A percentile compares a stretch with the other conserved stretches of the same genome.
These are phyloP conservation scores for Penicillium paradoxum DNA, from an alignment of 495 filamentous ascomycete species.

Conservation along the genomic window DNA sequence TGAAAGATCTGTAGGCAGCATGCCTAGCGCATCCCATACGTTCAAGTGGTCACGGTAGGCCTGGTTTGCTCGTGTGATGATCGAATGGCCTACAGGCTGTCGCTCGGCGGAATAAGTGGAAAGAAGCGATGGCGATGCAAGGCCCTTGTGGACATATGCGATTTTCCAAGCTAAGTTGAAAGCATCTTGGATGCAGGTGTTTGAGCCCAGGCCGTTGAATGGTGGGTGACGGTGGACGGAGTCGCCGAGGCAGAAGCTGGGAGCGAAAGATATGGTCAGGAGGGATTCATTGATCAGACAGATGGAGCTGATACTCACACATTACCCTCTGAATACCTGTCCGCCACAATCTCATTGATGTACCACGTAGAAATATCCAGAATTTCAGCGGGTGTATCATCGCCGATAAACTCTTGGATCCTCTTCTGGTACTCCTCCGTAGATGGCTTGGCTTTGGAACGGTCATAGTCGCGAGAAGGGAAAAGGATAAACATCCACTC, in stretches of 20 bases:
- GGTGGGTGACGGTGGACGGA: slow-evolving; percentile 51
- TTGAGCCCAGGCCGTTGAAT: slow-evolving; percentile 47
- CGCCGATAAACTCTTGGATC: slow-evolving; percentile 47
- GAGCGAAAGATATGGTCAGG: not conserved
- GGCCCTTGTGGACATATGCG: slow-evolving; percentile 41
- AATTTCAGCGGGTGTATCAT: slow-evolving; percentile 39
- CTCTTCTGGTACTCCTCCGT: slow-evolving; percentile 39
- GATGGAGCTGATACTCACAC: slow-evolving; percentile 10
- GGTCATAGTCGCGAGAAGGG: slow-evolving; percentile 31
- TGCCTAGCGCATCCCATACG: slow-evolving; percentile 44
- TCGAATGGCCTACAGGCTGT: slow-evolving; percentile 44
- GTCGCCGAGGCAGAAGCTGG: slow-evolving; percentile 48
- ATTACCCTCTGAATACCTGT: slow-evolving; percentile 38
- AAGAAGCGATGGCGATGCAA: slow-evolving; percentile 37
- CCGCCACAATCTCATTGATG: slow-evolving; percentile 50
- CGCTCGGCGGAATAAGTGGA: slow-evolving; percentile 43
- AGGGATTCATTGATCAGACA: not conserved
- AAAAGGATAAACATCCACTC: slow-evolving; percentile 55
- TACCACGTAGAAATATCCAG: slow-evolving; percentile 45
- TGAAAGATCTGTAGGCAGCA: slow-evolving; percentile 11
- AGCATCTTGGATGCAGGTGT: slow-evolving; percentile 53
- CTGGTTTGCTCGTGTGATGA: slow-evolving; percentile 48
- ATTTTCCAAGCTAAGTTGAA: slow-evolving; percentile 56
- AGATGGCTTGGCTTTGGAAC: slow-evolving; percentile 24
- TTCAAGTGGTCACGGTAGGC: slow-evolving; percentile 40